phyloP scores from a whole-genome alignment of 805 yeast genomes.

The Cyberlindnera subsufficiens region DNA sequence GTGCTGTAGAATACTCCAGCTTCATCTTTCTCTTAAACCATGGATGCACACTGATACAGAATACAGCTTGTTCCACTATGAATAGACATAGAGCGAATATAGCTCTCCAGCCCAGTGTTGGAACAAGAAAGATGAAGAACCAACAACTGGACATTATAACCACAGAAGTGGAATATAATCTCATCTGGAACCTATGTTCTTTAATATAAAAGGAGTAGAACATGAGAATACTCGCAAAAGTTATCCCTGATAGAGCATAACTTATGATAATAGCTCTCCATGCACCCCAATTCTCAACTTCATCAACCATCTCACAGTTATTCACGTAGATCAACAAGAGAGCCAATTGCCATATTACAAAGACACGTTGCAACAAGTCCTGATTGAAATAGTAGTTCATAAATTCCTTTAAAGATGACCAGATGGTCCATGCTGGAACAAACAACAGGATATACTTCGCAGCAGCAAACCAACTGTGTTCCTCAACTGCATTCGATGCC shows the following conservation, averaged over 20 bases:
- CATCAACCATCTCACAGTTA: slow-evolving; percentile 35
- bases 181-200: slow-evolving; percentile 46
- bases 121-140: slow-evolving; percentile 46
- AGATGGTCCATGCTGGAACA: slow-evolving; percentile 55
- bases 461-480: slow-evolving; percentile 42
- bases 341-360: slow-evolving; percentile 46
- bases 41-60: slow-evolving; percentile 41
- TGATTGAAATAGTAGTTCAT: slow-evolving; percentile 59
- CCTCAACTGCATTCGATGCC: slow-evolving; percentile 46
- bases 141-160: slow-evolving; percentile 35
- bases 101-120: slow-evolving; percentile 36
- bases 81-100: slow-evolving; percentile 38
- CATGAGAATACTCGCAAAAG: slow-evolving; percentile 26
- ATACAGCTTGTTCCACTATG: slow-evolving; percentile 35
- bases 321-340: slow-evolving; percentile 48
- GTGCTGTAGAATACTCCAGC: slow-evolving; percentile 47
- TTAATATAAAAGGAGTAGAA: slow-evolving; percentile 38
- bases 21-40: slow-evolving; percentile 34
- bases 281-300: slow-evolving; percentile 33
- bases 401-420: slow-evolving; percentile 60
- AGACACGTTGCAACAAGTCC: slow-evolving; percentile 48
- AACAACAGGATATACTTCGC: slow-evolving; percentile 45
- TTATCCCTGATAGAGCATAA: slow-evolving; percentile 33
- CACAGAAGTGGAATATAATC: slow-evolving; percentile 31
- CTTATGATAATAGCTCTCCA: slow-evolving; percentile 29